phyloP scores from a whole-genome alignment of 129 eudicot genomes.

The Cynara cardunculus region DNA sequence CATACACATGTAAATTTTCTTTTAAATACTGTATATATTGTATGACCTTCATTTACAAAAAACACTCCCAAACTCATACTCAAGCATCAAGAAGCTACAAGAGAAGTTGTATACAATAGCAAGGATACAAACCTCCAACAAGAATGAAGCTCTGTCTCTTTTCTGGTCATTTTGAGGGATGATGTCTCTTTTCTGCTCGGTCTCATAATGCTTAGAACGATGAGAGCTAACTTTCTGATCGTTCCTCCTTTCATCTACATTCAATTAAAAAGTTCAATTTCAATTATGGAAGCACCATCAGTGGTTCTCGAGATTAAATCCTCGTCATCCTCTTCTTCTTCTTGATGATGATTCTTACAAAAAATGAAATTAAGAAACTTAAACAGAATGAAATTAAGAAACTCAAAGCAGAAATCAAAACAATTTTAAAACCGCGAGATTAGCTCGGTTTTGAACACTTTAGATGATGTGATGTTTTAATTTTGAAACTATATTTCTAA shows the following conservation, averaged over 20 bases:
- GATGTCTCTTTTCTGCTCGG: conserved; percentile 86
- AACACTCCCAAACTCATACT: conserved; percentile 13
- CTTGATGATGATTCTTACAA: conserved; percentile 31
- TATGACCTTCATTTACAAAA: conserved; percentile 56
- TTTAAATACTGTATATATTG: conserved; percentile 79
- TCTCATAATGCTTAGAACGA: conserved; percentile 92
- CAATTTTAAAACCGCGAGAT: too few species aligned
- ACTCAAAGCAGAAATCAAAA: too few species aligned
- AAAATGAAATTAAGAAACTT: too few species aligned
- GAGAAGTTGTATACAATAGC: neutral
- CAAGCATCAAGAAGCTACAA: neutral
- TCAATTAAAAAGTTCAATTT: conserved; percentile 14
- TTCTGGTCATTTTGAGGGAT: conserved; percentile 93
- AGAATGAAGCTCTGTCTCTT: conserved; percentile 87
- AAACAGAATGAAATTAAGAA: too few species aligned
- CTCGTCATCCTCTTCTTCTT: conserved; percentile 45
- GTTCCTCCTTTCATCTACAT: conserved; percentile 39
- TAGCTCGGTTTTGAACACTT: too few species aligned
- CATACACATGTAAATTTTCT: conserved; percentile 69
- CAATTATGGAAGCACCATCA: conserved; percentile 34
- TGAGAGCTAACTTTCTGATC: conserved; percentile 45
- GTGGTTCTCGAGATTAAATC: conserved; percentile 44
- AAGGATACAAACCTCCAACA: conserved; percentile 69
- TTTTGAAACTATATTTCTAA: too few species aligned
- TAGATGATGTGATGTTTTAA: too few species aligned